Base-by-base conservation (phyloP, 208 protist genomes). In the Trypanosoma cruzi region DNA sequence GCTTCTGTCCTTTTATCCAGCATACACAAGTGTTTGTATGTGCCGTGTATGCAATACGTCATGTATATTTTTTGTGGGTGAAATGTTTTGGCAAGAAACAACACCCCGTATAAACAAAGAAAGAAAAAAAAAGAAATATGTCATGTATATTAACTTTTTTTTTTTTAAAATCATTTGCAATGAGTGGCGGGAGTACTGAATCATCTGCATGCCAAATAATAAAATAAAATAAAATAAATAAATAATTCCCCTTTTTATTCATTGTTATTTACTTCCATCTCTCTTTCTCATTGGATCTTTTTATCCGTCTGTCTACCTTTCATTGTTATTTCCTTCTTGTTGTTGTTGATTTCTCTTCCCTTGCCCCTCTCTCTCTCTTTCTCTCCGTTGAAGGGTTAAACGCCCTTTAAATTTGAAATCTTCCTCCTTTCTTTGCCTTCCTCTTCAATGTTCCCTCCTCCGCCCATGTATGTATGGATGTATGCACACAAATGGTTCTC, bases 101-200 rank as follows among this genome's bases (percentile, higher is more conserved):
- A 28, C 5, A 62, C 4, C 24, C 28, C 14, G 5, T 14, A 55
- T 4, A 65, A 18, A n/a, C 29, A 32, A 3, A 54, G 34, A 52
- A 37, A 31, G 14, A 53, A 65, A 65, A 65, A 53, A 65, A 54
- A 10, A 31, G 50, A 64, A 46, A 49, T 18, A 52, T 52, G 37
- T 20, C 22, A 31, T 64, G 4, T 50, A 29, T 64, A 32, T n/a
- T 28, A n/a, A 49, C 8, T 49, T 22, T 24, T 31, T n/a, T n/a
- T n/a, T n/a, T n/a, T n/a, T n/a, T n/a, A n/a, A n/a, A n/a, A n/a
- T n/a, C n/a, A 65, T 24, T 50, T 36, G n/a, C 20, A 55, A 52
- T 65, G 29, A 65, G 8, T 32, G 57, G 36, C 36, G 36, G 36
- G 36, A 40, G 22, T 22, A 54, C 6, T 29, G 22, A n/a, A 31